Conservation (phyloP, 495 filamentous ascomycete species). For the Aspergillus diversus region DNA sequence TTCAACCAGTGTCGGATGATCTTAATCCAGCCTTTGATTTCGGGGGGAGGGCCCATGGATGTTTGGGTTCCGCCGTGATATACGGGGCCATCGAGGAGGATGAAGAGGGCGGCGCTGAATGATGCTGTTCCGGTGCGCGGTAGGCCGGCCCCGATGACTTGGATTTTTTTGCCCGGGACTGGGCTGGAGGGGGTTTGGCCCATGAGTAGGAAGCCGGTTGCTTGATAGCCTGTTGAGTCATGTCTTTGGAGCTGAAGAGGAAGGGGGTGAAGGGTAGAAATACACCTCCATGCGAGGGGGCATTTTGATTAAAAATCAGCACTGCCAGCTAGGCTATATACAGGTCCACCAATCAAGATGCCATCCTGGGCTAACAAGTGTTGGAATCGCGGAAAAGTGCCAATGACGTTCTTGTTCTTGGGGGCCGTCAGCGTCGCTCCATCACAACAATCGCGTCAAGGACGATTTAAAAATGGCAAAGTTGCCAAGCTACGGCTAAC, state of each 20-base stretch:
- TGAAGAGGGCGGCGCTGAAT: constrained; percentile 48
- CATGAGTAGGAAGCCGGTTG: constrained; percentile 11
- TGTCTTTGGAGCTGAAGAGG: not conserved
- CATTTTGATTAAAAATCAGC: not conserved
- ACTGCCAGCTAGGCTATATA: not conserved
- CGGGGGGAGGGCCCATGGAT: constrained; percentile 25
- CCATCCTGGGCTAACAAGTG: not conserved
- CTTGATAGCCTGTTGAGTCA: too few species aligned
- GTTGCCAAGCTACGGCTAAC: too few species aligned
- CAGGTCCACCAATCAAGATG: not conserved
- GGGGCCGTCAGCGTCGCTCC: too few species aligned
- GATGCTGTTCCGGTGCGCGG: constrained; percentile 57
- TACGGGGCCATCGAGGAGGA: constrained; percentile 40
- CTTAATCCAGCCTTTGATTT: constrained; percentile 28
- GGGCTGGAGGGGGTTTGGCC: constrained; percentile 27
- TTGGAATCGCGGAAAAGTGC: not conserved
- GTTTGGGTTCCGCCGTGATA: constrained; percentile 35
- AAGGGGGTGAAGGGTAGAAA: not conserved
- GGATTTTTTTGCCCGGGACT: constrained; percentile 27
- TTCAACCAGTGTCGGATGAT: constrained; percentile 26
- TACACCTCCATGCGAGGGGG: not conserved
- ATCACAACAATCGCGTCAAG: too few species aligned
- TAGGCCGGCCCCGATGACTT: constrained; percentile 54
- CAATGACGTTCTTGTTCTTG: not conserved
- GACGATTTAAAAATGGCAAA: too few species aligned